A percentile compares a stretch with the other conserved stretches of the same genome.
These are phyloP conservation scores for Monosporascus sp. DNA, from an alignment of 2,329 filamentous ascomycete genomes.

Conservation along the genomic window DNA sequence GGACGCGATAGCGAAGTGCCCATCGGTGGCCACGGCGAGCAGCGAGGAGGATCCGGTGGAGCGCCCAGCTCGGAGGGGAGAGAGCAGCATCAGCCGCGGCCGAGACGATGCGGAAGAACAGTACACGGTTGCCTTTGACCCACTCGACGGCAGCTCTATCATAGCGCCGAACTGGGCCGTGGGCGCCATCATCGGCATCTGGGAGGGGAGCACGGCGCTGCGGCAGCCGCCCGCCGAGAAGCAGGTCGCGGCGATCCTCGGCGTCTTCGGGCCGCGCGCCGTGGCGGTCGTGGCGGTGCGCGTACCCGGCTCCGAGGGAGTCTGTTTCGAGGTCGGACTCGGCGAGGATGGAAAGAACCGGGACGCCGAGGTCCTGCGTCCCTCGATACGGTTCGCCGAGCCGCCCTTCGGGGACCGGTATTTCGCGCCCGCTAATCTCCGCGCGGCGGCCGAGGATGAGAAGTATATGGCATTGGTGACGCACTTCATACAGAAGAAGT, in stretches of 20 bases:
- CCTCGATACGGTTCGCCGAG: constrained; percentile 31
- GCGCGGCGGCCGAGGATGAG: constrained; percentile 46
- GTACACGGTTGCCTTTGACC: constrained; percentile 59
- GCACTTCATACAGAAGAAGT: constrained; percentile 45
- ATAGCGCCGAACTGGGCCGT: constrained; percentile 55
- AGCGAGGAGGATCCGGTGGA: constrained; percentile 59
- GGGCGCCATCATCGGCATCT: constrained; percentile 56
- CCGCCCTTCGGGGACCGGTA: constrained; percentile 46
- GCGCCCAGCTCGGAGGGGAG: constrained; percentile 20
- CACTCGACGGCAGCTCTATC: constrained; percentile 58
- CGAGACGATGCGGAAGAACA: constrained; percentile 26
- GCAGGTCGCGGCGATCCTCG: constrained; percentile 47
- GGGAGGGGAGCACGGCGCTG: constrained; percentile 45
- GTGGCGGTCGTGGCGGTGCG: constrained; percentile 52
- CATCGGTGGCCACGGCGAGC: constrained; percentile 44
- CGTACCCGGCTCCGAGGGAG: constrained; percentile 30
- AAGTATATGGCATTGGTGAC: constrained; percentile 45
- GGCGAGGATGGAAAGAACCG: constrained; percentile 16
- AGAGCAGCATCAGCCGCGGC: too few relatives aligned
- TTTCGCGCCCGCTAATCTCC: constrained; percentile 59
- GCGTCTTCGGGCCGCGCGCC: constrained; percentile 50
- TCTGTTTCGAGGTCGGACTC: constrained; percentile 50
- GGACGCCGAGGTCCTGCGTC: constrained; percentile 35
- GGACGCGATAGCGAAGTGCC: constrained; percentile 35
- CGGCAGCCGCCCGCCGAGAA: constrained; percentile 30